Evolutionary conservation across 2,329 filamentous ascomycete genomes (phyloP).

Genomic region (Westerdykella aurantiaca): DNA sequence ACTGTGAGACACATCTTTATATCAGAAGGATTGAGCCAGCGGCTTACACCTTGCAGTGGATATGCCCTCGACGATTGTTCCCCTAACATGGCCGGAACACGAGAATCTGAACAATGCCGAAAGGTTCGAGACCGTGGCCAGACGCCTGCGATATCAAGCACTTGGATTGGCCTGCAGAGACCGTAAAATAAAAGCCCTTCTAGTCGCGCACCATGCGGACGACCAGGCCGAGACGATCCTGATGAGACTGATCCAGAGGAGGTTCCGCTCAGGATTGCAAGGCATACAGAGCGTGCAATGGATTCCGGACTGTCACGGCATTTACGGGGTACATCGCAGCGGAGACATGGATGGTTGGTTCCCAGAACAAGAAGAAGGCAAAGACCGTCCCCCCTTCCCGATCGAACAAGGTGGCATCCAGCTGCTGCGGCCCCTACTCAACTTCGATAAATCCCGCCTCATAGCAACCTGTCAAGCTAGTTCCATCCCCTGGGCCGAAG

Average conservation of each 20-base stretch:
- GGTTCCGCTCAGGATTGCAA: conserved; percentile 62
- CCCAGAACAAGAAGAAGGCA: conserved; percentile 3
- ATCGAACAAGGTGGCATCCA: conserved; percentile 62
- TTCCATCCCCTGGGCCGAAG: conserved; percentile 70
- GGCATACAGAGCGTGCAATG: conserved; percentile 61
- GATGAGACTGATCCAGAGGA: conserved; percentile 66
- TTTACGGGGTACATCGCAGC: conserved; percentile 60
- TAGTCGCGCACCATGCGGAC: conserved; percentile 82
- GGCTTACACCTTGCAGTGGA: conserved; percentile 19
- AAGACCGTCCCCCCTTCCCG: conserved; percentile 18
- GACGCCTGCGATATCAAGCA: conserved; percentile 65
- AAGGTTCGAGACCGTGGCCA: conserved; percentile 72
- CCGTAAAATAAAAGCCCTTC: conserved; percentile 52
- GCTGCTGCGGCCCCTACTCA: conserved; percentile 64
- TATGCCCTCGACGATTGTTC: conserved; percentile 28
- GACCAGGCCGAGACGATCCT: conserved; percentile 89
- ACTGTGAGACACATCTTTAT: conserved; percentile 34
- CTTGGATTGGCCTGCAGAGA: conserved; percentile 58
- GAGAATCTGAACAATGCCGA: conserved; percentile 43
- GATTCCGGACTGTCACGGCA: conserved; percentile 78
- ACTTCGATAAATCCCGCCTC: conserved; percentile 67
- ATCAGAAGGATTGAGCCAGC: background rate
- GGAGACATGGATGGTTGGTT: conserved; percentile 8
- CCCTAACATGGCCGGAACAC: conserved; percentile 36
- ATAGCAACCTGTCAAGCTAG: conserved; percentile 67